Evolutionary conservation across 106 monocot genomes (phyloP), one percentile per base, ranked within the genome.

Genomic region (Agapanthus africanus): DNA sequence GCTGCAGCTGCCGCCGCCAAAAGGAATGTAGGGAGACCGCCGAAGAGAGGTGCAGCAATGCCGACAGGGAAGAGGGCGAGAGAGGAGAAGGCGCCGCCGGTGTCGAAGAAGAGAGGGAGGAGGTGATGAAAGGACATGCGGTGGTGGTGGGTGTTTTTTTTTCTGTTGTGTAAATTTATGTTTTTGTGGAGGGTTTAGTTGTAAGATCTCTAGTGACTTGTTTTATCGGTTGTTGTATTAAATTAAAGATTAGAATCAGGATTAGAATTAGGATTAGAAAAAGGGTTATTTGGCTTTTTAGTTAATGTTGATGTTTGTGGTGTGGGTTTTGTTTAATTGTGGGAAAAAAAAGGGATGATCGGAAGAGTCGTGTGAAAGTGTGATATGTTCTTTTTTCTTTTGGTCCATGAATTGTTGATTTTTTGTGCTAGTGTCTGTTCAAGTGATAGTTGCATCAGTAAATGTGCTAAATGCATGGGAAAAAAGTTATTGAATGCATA

Each of bases 51-150:
- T 6, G 23, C 21, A 37, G 37, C 63, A 10, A 6, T 37, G n/a
- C 6, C 32, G 59, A 22, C 54, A 4, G 10, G 15, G 65, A 67
- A 67, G 67, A 67, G 67, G 31, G 4, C 14, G 33, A 67, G 67
- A 42, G 67, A 67, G 67, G 44, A 67, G 67, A 46, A 30, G 67
- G 23, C 40, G 44, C 30, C 67, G 67, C 67, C 67, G 26, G 3
- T 36, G 44, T 5, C 42, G 18, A 67, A 32, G 44, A 67, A 67
- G 67, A 67, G 67, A 67, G 67, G 42, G 40, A 67, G 67, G 67
- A 67, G 67, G 44, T 67, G 65, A 65, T n/a, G n/a, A n/a, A n/a
- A n/a, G 60, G 22, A 14, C 2, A 26, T 27, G 7, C 0, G 5
- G 26, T 56, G 22, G 22, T 25, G 22, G 23, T 23, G 56, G 56